Conservation (phyloP, 2,329 filamentous ascomycete species). For the Trichoderma sp. region DNA sequence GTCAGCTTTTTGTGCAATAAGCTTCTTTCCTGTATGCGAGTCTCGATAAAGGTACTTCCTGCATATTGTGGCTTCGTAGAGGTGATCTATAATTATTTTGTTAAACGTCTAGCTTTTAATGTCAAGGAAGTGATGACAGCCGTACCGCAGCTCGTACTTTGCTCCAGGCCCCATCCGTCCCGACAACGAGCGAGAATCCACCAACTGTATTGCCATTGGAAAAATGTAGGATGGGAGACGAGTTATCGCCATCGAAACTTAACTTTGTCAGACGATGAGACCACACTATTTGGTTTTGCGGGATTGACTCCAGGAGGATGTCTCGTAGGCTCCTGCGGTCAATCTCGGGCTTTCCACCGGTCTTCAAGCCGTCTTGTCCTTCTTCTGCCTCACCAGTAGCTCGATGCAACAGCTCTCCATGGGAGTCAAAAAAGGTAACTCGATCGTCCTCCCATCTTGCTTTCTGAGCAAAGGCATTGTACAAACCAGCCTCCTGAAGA, state of each 20-base stretch:
- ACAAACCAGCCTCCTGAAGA: conserved; percentile 1
- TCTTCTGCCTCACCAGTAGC: conserved; percentile 6
- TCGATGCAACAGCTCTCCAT: conserved; percentile 4
- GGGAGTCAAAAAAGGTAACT: background rate
- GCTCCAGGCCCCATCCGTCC: conserved; percentile 1
- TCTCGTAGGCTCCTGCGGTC: background rate
- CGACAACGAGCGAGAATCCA: conserved; percentile 3
- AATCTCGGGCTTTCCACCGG: conserved; percentile 3
- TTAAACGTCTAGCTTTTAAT: background rate
- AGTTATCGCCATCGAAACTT: background rate
- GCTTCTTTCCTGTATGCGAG: background rate
- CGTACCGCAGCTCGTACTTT: conserved; percentile 3
- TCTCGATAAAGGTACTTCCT: background rate
- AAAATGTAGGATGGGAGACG: background rate
- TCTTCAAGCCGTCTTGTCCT: background rate
- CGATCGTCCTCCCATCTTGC: conserved; percentile 9
- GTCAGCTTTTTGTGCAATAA: background rate
- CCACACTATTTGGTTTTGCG: background rate
- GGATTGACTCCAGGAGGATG: conserved; percentile 2
- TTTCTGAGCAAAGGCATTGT: conserved; percentile 1
- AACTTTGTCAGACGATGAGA: conserved; percentile 4
- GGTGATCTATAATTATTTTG: background rate
- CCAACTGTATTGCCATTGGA: background rate
- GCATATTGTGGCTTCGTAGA: background rate
- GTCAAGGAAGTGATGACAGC: background rate